Base-by-base conservation (phyloP, 352 stramenopile genomes). In the Phytophthora ohioensis region DNA sequence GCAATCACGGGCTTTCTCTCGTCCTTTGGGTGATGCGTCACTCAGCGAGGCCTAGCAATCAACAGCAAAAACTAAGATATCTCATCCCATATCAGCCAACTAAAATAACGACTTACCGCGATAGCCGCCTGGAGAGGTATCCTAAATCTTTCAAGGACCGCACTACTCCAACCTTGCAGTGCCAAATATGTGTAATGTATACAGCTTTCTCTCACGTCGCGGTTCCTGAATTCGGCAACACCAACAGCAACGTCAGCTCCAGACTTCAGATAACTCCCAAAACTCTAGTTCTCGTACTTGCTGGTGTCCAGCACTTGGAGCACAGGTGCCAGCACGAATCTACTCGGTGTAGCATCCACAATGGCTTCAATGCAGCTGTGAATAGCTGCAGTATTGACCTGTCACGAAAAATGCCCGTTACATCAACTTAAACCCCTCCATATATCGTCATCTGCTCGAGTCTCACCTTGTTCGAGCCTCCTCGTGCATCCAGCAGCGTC, bases 131-230 rank as follows among this genome's bases (percentile, higher is more conserved):
- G 80, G 4, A 92, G 57, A 32, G 73, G 76, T 27, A 60, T 48
- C 47, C 61, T 80, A 73, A 89, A 87, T 4, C 57, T 57, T 5
- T 90, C 82, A 7, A 92, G 58, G 13, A 85, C 65, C 7, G 60
- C 30, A 35, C 32, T 45, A 31, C 45, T 71, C 82, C 84, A 92
- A 27, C 60, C 54, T 47, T 65, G 57, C 17, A 92, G 60, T 10
- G 84, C 80, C 15, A 90, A 41, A 17, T 73, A 66, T 31, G 73
- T 66, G 51, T 90, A 90, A 34, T 80, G 59, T 35, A 92, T 80
- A 39, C 81, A 92, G 67, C 84, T 90, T 34, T 91, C 80, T 27
- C 84, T 77, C 32, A 88, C 69, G 17, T 90, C 82, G 21, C 82
- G 79, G 21, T 90, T 92, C 61, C 84, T 91, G 39, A 15, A 64